These are phyloP conservation scores for Linnemannia exigua DNA, from an alignment of 192 early-diverging fungal species.

Conservation along the genomic window DNA sequence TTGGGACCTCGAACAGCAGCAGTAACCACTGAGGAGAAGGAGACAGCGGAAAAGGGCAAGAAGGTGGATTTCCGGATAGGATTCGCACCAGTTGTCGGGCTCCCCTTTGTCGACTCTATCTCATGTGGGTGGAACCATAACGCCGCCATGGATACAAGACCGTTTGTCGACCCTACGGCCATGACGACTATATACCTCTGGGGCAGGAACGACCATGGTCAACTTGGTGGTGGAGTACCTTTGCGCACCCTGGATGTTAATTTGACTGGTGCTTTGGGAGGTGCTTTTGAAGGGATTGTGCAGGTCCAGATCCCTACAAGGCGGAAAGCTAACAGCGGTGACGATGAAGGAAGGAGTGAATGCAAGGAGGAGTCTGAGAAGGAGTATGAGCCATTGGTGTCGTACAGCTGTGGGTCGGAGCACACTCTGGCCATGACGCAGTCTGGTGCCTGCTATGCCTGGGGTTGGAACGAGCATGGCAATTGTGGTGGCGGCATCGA, in stretches of 20 bases:
- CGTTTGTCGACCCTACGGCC: constrained; percentile 15
- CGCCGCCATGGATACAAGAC: constrained; percentile 38
- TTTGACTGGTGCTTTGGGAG: not conserved
- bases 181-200: constrained; percentile 62
- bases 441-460: constrained; percentile 66
- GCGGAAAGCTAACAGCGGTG: not conserved
- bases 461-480: constrained; percentile 98
- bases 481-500: constrained; percentile 76
- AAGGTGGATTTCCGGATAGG: constrained; percentile 59
- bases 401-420: constrained; percentile 81
- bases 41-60: constrained; percentile 19
- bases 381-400: constrained; percentile 19
- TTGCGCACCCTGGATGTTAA: not conserved
- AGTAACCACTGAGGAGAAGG: constrained; percentile 7
- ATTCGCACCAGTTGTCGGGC: constrained; percentile 38
- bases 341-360: not conserved
- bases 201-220: constrained; percentile 85
- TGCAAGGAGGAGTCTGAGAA: not conserved
- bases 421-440: constrained; percentile 71
- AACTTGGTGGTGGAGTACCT: constrained; percentile 62
- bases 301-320: constrained; percentile 23
- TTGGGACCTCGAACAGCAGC: constrained; percentile 51
- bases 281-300: not conserved
- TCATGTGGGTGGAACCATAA: constrained; percentile 76
- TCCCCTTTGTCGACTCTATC: constrained; percentile 55